These are phyloP conservation scores for Cyclotella atomus DNA, from an alignment of 108 stramenopile genomes.

Conservation along the genomic window DNA sequence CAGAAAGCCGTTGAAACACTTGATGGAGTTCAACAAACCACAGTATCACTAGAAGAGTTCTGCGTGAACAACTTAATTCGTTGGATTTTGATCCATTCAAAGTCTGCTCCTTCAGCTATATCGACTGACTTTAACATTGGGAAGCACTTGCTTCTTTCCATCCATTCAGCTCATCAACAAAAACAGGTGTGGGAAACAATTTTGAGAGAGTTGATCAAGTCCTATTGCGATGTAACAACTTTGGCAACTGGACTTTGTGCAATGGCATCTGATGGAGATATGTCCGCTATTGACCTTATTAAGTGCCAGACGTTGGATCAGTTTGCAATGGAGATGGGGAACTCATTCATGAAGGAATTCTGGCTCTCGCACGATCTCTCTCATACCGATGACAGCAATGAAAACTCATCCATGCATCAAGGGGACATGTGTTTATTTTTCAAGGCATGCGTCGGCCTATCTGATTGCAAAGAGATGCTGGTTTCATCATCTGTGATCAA, in stretches of 20 bases:
- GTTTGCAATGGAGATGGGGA: constrained; percentile 55
- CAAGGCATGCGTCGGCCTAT: constrained; percentile 54
- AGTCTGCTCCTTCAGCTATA: constrained; percentile 19
- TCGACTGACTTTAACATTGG: constrained; percentile 58
- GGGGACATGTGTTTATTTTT: constrained; percentile 51
- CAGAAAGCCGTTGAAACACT: background rate
- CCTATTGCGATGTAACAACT: constrained; percentile 59
- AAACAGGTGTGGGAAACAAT: constrained; percentile 63
- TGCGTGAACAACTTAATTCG: constrained; percentile 74
- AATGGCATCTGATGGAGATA: constrained; percentile 20
- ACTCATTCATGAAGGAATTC: constrained; percentile 13
- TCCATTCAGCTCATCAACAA: constrained; percentile 34
- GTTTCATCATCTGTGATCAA: constrained; percentile 52
- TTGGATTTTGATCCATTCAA: constrained; percentile 77
- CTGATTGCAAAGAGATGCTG: constrained; percentile 15
- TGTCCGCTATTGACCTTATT: constrained; percentile 26
- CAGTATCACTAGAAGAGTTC: constrained; percentile 52
- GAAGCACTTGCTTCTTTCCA: constrained; percentile 37
- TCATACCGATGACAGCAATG: constrained; percentile 25
- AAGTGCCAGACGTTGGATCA: constrained; percentile 52
- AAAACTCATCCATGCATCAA: background rate
- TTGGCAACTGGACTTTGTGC: constrained; percentile 45
- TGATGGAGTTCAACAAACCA: background rate
- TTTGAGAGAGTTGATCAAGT: constrained; percentile 65
- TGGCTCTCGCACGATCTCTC: constrained; percentile 37